Evolutionary conservation across 208 protist species (phyloP).

Genomic region (Leishmania major): DNA sequence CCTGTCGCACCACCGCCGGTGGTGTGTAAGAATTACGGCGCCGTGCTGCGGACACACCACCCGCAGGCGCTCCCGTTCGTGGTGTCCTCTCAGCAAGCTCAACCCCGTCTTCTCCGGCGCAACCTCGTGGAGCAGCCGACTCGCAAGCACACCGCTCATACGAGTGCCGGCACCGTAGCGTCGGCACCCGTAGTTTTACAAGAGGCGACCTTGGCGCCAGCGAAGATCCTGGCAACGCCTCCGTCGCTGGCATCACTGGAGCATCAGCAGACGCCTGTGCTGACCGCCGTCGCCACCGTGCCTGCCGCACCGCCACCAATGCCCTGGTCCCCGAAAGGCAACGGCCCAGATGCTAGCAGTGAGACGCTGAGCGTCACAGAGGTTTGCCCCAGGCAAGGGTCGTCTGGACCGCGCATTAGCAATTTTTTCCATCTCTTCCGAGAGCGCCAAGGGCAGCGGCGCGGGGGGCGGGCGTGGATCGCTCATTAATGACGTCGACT

Average conservation of each 20-base stretch:
- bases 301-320: neutral
- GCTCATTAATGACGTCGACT: neutral
- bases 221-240: too few relatives aligned
- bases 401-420: neutral
- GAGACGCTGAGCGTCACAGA: neutral
- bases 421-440: neutral
- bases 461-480: neutral
- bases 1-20: constrained; percentile 11
- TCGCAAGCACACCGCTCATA: neutral
- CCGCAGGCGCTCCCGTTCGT: neutral
- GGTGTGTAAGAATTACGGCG: neutral
- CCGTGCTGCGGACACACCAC: neutral
- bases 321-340: neutral
- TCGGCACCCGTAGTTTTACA: neutral
- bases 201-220: neutral
- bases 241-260: neutral
- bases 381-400: neutral
- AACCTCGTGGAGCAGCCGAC: neutral
- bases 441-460: neutral
- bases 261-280: neutral
- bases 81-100: neutral
- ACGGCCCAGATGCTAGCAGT: neutral
- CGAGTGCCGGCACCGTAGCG: neutral
- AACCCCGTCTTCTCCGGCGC: neutral
- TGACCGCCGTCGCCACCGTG: neutral